These are phyloP conservation scores for Digitaria exilis DNA, from an alignment of 202 grass and related monocot genomes.

Conservation along the genomic window DNA sequence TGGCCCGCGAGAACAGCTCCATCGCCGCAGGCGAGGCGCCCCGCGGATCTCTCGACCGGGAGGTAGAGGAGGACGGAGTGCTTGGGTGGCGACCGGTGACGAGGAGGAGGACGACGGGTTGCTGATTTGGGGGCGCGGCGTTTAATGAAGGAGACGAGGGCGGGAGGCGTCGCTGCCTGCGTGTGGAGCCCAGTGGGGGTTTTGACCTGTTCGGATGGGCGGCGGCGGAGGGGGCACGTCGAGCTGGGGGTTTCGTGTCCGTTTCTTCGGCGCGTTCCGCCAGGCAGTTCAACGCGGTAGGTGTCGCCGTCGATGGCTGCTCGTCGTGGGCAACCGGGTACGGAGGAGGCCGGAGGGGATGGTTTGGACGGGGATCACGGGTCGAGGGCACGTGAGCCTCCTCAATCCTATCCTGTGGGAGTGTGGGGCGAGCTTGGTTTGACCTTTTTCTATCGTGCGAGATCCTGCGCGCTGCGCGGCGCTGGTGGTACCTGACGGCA, in stretches of 20 bases:
- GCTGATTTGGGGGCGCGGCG: not conserved
- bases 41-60: not conserved
- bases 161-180: not conserved
- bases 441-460: not conserved
- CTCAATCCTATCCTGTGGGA: not conserved
- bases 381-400: not conserved
- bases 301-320: not conserved
- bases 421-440: not conserved
- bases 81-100: not conserved
- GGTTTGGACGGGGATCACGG: too few relatives aligned
- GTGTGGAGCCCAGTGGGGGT: not conserved
- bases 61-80: not conserved
- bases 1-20: conserved; percentile 80
- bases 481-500: not conserved
- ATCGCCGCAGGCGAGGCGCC: conserved; percentile 31
- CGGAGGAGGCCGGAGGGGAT: not conserved
- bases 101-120: not conserved
- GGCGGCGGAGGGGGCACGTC: conserved; percentile 21
- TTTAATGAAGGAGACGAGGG: not conserved
- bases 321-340: too few relatives aligned
- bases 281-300: not conserved
- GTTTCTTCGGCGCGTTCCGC: not conserved
- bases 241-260: not conserved
- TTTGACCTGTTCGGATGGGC: conserved; percentile 15
- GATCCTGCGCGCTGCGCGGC: too few relatives aligned